Evolutionary conservation across 352 stramenopile genomes (phyloP).

Genomic region (Pythium plurisporium): DNA sequence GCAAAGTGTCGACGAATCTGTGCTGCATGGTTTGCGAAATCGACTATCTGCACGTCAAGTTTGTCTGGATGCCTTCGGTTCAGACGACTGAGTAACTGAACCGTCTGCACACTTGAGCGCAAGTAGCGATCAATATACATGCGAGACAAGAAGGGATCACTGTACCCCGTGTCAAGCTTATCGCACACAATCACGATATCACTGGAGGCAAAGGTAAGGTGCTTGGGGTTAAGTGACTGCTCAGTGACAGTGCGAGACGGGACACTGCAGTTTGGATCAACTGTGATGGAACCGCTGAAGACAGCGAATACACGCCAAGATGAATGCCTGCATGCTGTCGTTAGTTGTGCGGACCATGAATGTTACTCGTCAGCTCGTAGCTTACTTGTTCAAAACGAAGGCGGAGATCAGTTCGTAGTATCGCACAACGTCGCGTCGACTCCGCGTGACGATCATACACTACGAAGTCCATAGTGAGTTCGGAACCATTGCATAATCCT

Average conservation of each 20-base stretch:
- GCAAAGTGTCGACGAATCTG: conserved; percentile 47
- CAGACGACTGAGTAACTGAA: conserved; percentile 80
- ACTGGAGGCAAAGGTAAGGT: conserved; percentile 43
- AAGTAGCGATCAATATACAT: conserved; percentile 86
- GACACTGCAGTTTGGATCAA: conserved; percentile 13
- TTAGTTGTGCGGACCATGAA: too few relatives aligned
- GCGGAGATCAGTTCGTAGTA: conserved; percentile 63
- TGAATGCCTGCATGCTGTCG: neutral
- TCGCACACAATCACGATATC: conserved; percentile 83
- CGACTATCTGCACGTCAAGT: conserved; percentile 40
- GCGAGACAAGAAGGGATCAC: conserved; percentile 59
- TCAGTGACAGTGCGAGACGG: conserved; percentile 36
- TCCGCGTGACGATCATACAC: conserved; percentile 81
- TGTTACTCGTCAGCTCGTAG: neutral
- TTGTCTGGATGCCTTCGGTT: conserved; percentile 69
- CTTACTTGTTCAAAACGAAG: conserved; percentile 51
- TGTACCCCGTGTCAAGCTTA: conserved; percentile 85
- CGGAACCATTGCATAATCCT: neutral
- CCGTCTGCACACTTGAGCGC: conserved; percentile 52
- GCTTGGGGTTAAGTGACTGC: conserved; percentile 56
- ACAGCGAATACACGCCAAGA: conserved; percentile 66
- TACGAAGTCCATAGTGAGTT: conserved; percentile 11
- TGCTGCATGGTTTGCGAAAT: conserved; percentile 72
- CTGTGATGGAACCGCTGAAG: conserved; percentile 51
- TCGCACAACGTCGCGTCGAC: conserved; percentile 69